Percentiles rank a stretch among this genome's conserved stretches.
phyloP scores from a whole-genome alignment of 1,139 yeast species.

The Candida pseudoviswanathii region DNA sequence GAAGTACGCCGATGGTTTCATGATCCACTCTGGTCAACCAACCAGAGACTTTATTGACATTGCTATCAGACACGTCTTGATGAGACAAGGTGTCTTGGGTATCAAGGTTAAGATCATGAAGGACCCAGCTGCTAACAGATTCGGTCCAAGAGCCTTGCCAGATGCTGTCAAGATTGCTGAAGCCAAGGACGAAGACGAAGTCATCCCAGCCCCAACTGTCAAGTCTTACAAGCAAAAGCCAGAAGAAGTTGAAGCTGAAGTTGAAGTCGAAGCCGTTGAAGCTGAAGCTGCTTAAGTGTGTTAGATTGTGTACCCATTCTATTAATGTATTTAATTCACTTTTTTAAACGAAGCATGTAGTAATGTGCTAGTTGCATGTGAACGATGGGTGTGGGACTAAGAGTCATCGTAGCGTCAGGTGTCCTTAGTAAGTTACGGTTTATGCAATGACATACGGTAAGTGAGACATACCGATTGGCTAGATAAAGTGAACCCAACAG shows the following conservation, averaged over 20 bases:
- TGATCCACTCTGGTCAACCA: conserved; percentile 99
- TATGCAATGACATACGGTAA: too few relatives aligned
- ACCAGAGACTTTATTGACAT: conserved; percentile 97
- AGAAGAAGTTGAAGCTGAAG: conserved; percentile 33
- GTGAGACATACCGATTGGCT: too few relatives aligned
- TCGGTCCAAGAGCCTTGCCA: conserved; percentile 93
- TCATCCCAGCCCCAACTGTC: conserved; percentile 81
- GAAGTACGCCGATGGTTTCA: conserved; percentile 99
- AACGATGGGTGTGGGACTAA: too few relatives aligned
- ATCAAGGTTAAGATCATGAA: conserved; percentile 99
- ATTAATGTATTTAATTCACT: conserved; percentile 6
- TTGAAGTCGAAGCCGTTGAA: conserved; percentile 30
- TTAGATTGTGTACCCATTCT: conserved; percentile 3
- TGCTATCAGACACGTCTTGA: conserved; percentile 99
- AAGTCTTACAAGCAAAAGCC: conserved; percentile 57
- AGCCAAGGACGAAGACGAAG: conserved; percentile 94
- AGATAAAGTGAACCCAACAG: too few relatives aligned
- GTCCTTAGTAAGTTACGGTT: too few relatives aligned
- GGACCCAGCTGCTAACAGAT: conserved; percentile 91
- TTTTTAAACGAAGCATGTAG: not conserved
- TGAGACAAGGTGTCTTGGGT: conserved; percentile 99
- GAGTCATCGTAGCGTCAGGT: too few relatives aligned
- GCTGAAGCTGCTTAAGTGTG: conserved; percentile 32
- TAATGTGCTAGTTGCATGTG: not conserved
- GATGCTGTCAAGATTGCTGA: conserved; percentile 92